Conservation (phyloP, 176 grass and related monocot genomes). For the Otatea glauca region DNA sequence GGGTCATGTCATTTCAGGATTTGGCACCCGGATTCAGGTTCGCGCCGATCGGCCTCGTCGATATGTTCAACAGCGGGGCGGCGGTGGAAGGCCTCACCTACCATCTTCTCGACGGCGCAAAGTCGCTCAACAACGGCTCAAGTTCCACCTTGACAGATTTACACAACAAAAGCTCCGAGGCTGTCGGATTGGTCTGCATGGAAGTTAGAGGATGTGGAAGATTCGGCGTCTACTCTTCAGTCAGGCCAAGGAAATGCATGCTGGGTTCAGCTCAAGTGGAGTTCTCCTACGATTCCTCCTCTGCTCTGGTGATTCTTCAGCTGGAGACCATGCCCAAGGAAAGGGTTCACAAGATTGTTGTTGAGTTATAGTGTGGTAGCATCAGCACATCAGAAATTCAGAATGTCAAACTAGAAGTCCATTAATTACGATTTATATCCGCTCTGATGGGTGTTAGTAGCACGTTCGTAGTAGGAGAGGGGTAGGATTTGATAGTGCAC, state of each 20-base stretch:
- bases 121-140: neutral
- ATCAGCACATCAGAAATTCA: conserved; percentile 4
- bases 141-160: conserved; percentile 7
- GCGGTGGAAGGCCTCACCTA: conserved; percentile 78
- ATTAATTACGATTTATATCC: neutral
- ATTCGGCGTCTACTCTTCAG: conserved; percentile 75
- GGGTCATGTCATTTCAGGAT: conserved; percentile 46
- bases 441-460: neutral
- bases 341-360: conserved; percentile 69
- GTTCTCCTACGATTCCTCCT: conserved; percentile 71
- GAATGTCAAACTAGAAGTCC: neutral
- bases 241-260: conserved; percentile 58
- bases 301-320: conserved; percentile 56
- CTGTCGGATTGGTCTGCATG: conserved; percentile 66
- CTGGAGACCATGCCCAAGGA: conserved; percentile 70
- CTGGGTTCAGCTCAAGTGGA: conserved; percentile 58
- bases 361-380: conserved; percentile 57
- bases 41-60: conserved; percentile 67
- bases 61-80: conserved; percentile 91
- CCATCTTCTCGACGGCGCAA: conserved; percentile 49
- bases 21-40: conserved; percentile 67
- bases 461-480: neutral
- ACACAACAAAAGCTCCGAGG: conserved; percentile 24
- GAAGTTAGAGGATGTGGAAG: conserved; percentile 81
- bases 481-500: neutral